Percentiles rank a stretch among this genome's conserved stretches.
These are phyloP conservation scores for Trichoderma aggressivum DNA, from an alignment of 2,329 filamentous ascomycete species.

Conservation along the genomic window DNA sequence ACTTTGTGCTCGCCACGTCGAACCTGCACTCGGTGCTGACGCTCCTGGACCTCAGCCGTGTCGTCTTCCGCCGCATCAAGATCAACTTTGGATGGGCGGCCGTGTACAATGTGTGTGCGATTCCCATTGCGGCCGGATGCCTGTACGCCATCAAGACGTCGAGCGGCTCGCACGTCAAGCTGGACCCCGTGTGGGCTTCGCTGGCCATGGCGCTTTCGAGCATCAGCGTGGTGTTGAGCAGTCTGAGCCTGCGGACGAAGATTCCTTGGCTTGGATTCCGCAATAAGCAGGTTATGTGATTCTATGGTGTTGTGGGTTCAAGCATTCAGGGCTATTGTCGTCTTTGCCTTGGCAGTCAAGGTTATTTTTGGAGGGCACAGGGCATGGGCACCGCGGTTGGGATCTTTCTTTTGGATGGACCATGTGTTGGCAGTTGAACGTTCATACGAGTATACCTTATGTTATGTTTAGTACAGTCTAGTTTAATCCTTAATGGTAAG, in stretches of 20 bases:
- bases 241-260: constrained; percentile 62
- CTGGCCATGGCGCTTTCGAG: constrained; percentile 91
- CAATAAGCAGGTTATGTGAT: constrained; percentile 15
- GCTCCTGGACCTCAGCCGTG: constrained; percentile 65
- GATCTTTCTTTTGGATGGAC: not conserved
- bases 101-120: constrained; percentile 73
- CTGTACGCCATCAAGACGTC: constrained; percentile 58
- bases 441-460: not conserved
- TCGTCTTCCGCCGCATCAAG: constrained; percentile 74
- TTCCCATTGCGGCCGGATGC: constrained; percentile 78
- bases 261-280: constrained; percentile 44
- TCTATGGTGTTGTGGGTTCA: not conserved
- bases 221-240: constrained; percentile 83
- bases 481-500: not conserved
- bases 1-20: constrained; percentile 76
- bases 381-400: not conserved
- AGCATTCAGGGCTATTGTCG: not conserved
- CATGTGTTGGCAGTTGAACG: not conserved
- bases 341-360: not conserved
- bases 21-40: constrained; percentile 68
- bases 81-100: constrained; percentile 85
- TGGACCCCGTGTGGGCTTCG: constrained; percentile 82
- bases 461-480: not conserved
- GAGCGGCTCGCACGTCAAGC: constrained; percentile 53
- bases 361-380: not conserved